Percentiles rank a stretch among this genome's conserved stretches.
Conservation (phyloP, 129 eudicot genomes). For the Saussurea involucrata region DNA sequence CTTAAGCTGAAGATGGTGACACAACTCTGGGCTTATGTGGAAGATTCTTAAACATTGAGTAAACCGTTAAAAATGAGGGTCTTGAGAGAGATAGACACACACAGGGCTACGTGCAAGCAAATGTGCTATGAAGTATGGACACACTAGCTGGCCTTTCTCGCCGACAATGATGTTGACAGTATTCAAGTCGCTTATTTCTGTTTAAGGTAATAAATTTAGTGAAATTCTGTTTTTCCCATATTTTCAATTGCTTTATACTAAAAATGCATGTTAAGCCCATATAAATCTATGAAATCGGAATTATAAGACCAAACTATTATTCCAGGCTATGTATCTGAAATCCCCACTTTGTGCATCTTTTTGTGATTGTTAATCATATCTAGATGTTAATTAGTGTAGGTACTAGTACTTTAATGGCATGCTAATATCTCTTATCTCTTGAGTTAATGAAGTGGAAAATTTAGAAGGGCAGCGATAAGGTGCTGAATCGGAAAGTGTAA, state of each 20-base stretch:
- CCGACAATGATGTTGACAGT: conserved; percentile 42
- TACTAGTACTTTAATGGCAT: not conserved
- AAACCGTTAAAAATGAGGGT: conserved; percentile 31
- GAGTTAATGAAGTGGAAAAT: not conserved
- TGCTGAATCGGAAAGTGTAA: conserved; percentile 6
- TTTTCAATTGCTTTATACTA: conserved; percentile 4
- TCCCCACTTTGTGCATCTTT: not conserved
- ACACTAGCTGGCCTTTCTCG: conserved; percentile 46
- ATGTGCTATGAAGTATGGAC: conserved; percentile 40
- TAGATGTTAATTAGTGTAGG: conserved; percentile 15
- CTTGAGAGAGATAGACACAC: conserved; percentile 25
- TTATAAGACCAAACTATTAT: not conserved
- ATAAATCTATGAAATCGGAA: conserved; percentile 3
- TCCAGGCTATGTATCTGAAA: not conserved
- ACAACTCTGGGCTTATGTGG: conserved; percentile 31
- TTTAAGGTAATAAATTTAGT: conserved; percentile 15
- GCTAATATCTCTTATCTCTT: not conserved
- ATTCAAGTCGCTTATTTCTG: conserved; percentile 14
- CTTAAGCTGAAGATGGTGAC: conserved; percentile 32
- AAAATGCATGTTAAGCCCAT: conserved; percentile 3
- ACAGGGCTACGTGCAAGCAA: conserved; percentile 50
- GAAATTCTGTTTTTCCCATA: not conserved
- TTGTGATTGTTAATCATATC: not conserved
- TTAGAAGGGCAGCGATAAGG: conserved; percentile 15
- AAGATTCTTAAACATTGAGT: conserved; percentile 33